These are phyloP conservation scores for Vanrija sp. DNA, from an alignment of 1,284 basidiomycete species.

Conservation along the genomic window DNA sequence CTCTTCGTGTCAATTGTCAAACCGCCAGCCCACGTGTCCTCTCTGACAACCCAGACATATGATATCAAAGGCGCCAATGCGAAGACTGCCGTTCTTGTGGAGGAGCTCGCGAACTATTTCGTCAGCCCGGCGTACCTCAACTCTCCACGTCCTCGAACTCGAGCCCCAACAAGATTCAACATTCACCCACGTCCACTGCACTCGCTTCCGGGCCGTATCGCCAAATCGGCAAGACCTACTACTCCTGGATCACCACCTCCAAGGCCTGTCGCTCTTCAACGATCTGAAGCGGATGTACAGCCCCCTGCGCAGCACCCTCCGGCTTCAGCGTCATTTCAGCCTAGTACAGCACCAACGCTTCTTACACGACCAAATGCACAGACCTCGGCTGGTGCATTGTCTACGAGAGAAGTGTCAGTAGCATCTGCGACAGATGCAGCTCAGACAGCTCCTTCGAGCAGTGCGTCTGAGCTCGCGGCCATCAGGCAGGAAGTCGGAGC, in stretches of 20 bases:
- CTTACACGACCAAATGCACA: not conserved
- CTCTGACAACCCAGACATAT: slow-evolving; percentile 28
- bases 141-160: not conserved
- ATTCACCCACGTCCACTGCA: not conserved
- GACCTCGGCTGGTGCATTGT: not conserved
- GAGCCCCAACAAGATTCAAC: not conserved
- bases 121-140: slow-evolving; percentile 23
- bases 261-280: no score
- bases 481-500: not conserved
- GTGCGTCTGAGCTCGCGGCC: not conserved
- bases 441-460: no score
- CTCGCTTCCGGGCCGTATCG: not conserved
- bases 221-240: not conserved
- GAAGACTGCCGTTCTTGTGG: slow-evolving; percentile 31
- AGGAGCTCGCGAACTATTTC: slow-evolving; percentile 31
- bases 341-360: no score
- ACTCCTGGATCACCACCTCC: no score
- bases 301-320: no score
- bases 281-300: no score
- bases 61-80: slow-evolving; percentile 44
- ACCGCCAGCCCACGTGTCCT: not conserved
- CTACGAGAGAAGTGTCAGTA: no score
- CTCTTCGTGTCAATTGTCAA: no score
- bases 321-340: no score
- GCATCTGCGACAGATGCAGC: no score